Base-by-base conservation (phyloP, 331 rosid species). In the Arachis monticola region DNA sequence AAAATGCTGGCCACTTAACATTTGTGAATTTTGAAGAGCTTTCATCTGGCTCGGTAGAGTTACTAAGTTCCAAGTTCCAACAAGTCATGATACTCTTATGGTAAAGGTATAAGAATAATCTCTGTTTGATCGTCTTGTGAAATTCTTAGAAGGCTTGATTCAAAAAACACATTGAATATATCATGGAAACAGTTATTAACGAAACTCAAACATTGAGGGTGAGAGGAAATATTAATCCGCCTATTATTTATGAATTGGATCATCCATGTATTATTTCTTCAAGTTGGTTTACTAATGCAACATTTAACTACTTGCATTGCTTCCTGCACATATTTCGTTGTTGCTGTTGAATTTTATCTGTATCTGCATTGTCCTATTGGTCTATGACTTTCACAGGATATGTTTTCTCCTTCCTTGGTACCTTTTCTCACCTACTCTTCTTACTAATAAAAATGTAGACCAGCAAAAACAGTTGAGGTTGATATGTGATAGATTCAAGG, bases 401-500 rank as follows among this genome's bases (percentile, higher is more conserved):
- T 69, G 70, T 69, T 70, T 64, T 40, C 22, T 72, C 63, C 73
- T 61, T 52, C 35, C 31, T 57, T 22, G 8, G 10, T 63, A 13
- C 10, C 11, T 69, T 74, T 55, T 60, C 72, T 79, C 31, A 66
- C 63, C 14, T 57, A 44, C 72, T 38, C 67, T 58, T 75, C 55
- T 62, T 64, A 22, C 60, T 61, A 67, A 67, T 74, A 74, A 60
- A 75, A 65, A 51, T 79, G 85, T 84, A 95, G 99, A 92, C 68
- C 88, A 90, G 76, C 93, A 85, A 76, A 87, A 86, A 48, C 85
- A 90, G 75, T 76, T 95, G 86, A 87, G 84, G 68, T 85, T 77
- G 80, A 88, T 89, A 69, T 83, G 85, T 53, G 87, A 84, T 82
- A 95, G 83, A 71, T 95, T 92, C 92, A 92, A 84, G 87, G 91